Conservation (phyloP, 164 flowering plant genomes). For the Saururus chinensis region DNA sequence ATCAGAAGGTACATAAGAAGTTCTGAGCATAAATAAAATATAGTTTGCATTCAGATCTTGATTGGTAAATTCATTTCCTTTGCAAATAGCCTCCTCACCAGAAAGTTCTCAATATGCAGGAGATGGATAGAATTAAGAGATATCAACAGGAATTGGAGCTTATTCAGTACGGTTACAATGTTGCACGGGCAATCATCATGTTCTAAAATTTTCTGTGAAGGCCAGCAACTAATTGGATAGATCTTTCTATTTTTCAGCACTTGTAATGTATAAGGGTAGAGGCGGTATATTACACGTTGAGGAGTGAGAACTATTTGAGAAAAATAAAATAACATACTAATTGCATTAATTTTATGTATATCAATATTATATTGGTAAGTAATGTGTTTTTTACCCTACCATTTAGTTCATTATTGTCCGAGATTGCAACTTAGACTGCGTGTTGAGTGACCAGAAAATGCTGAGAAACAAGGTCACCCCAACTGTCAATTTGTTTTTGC, state of each 20-base stretch:
- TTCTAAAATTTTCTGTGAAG: no score
- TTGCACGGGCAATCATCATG: constrained; percentile 10
- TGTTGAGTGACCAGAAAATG: not conserved
- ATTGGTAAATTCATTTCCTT: not conserved
- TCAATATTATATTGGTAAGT: no score
- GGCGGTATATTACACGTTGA: no score
- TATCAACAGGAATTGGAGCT: constrained; percentile 14
- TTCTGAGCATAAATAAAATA: no score
- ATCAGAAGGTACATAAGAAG: no score
- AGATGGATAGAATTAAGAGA: constrained; percentile 11
- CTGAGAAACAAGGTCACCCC: not conserved
- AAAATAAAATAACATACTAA: no score
- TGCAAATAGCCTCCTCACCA: not conserved
- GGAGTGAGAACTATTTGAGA: no score
- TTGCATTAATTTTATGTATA: not conserved
- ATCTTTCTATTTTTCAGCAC: no score
- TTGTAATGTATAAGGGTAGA: no score
- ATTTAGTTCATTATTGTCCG: not conserved
- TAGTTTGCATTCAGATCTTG: constrained; percentile 9
- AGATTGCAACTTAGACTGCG: not conserved
- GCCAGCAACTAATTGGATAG: no score
- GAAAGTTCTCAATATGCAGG: constrained; percentile 8
- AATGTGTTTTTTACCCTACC: not conserved
- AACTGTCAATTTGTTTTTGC: not conserved
- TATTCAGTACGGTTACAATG: constrained; percentile 9